Evolutionary conservation across 2,329 filamentous ascomycete genomes (phyloP).

Genomic region (Microascus cirrosus): DNA sequence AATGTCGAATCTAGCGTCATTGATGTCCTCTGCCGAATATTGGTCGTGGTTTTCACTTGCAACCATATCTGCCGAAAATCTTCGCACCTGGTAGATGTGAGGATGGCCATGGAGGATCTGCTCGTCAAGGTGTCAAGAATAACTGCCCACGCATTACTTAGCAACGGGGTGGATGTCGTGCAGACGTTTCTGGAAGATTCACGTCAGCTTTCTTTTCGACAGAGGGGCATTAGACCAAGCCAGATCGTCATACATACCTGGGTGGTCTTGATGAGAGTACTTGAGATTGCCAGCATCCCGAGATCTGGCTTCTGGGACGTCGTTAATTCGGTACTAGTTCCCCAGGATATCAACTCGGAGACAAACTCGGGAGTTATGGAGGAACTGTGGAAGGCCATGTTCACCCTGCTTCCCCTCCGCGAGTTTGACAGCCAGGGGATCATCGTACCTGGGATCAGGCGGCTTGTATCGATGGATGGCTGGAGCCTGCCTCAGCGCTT

Average conservation of each 20-base stretch:
- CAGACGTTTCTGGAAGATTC: constrained; percentile 35
- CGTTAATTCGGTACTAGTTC: constrained; percentile 29
- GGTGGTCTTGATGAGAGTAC: constrained; percentile 43
- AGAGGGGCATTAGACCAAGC: constrained; percentile 39
- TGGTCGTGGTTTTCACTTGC: constrained; percentile 18
- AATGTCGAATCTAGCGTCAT: constrained; percentile 18
- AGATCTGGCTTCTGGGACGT: constrained; percentile 51
- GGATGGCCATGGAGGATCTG: constrained; percentile 34
- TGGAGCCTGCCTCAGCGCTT: constrained; percentile 49
- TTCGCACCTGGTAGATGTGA: constrained; percentile 17
- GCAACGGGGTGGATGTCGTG: constrained; percentile 29
- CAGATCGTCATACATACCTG: constrained; percentile 38
- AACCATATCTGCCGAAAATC: constrained; percentile 26
- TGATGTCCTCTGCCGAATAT: constrained; percentile 22
- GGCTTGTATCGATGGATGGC: constrained; percentile 31
- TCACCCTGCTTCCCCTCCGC: constrained; percentile 47
- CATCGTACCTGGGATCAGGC: constrained; percentile 22
- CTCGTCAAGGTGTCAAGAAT: neutral
- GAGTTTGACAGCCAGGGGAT: constrained; percentile 48
- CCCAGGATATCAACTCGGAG: constrained; percentile 11
- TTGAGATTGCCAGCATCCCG: constrained; percentile 38
- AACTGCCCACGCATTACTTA: neutral
- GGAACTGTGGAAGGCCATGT: constrained; percentile 44
- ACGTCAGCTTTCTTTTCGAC: constrained; percentile 29
- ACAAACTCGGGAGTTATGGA: constrained; percentile 31